Base-by-base conservation (phyloP, 2,329 filamentous ascomycete species). In the Mariannaea elegans region DNA sequence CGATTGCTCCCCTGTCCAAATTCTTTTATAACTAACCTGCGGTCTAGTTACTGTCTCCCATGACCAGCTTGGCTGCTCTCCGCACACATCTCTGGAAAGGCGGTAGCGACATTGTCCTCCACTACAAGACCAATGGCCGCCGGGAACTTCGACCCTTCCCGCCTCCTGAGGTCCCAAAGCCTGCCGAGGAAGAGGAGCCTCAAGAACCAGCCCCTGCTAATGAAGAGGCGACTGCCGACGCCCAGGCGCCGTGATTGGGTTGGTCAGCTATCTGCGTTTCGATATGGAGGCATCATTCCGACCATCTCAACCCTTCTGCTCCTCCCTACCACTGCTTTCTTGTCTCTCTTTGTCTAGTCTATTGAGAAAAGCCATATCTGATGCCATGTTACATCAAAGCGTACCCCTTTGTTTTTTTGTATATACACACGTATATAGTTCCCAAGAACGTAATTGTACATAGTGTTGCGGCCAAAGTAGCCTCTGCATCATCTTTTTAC, bases 1-100 rank as follows among this genome's bases (percentile, higher is more conserved):
- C 8, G 24, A 44, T 7, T 7, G 2, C 18, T n/a, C 18, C 13
- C 10, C 3, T 47, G 4, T 38, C 14, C 14, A 7, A 1, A 23
- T 38, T 16, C 32, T 10, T 36, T 9, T 50, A 32, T 50, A 29
- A 18, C 62, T 70, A 54, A 71, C 46, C 3, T 19, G 46, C 29
- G 10, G 31, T 52, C 8, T 55, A 89, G 84, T 76, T 90, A 59
- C 82, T 98, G 23, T 86, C 90, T 2, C 87, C 89, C 7, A 90
- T 89, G 29, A 97, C 97, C 90, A 98, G 91, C 32, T 85, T 99
- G n/a, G 93, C 93, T 4, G 97, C 94, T 1, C 88, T 99, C 41
- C 89, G 94, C 29, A 90, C 93, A 2, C 93, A 97, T 72, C 83
- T 98, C 53, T 99, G 95, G 95, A 93, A 96, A 70, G 93, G 92